Conservation (phyloP, 768 basidiomycete species). For the Boletus pseudopeckii region DNA sequence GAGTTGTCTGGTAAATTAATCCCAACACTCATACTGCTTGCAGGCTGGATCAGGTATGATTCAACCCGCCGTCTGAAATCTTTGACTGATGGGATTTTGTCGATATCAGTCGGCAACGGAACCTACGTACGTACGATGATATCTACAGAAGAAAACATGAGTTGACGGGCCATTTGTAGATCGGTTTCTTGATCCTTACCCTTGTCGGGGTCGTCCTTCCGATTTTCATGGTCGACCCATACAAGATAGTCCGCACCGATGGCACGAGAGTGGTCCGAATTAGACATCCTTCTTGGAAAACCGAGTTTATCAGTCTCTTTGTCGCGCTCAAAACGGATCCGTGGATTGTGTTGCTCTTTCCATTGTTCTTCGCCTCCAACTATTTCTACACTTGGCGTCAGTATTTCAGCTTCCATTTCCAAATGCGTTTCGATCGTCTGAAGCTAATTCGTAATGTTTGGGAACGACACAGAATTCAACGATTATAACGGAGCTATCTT, state of each 20-base stretch:
- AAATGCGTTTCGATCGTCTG: neutral
- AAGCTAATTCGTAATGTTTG: neutral
- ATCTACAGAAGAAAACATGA: neutral
- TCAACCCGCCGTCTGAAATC: neutral
- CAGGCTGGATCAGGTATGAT: constrained; percentile 30
- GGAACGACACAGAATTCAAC: constrained; percentile 60
- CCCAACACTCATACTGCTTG: neutral
- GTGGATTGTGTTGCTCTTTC: constrained; percentile 71
- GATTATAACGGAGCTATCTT: constrained; percentile 76
- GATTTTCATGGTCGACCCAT: constrained; percentile 65
- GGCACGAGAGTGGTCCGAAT: constrained; percentile 60
- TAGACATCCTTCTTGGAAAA: constrained; percentile 72
- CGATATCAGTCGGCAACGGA: constrained; percentile 56
- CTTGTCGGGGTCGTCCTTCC: constrained; percentile 63
- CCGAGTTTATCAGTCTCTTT: constrained; percentile 67
- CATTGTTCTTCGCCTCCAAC: constrained; percentile 82
- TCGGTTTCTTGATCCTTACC: constrained; percentile 72
- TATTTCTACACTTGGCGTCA: constrained; percentile 85
- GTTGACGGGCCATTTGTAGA: constrained; percentile 40
- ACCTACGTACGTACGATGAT: constrained; percentile 68
- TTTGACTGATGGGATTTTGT: neutral
- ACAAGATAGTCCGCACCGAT: constrained; percentile 71
- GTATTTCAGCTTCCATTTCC: constrained; percentile 19
- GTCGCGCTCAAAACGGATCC: constrained; percentile 67
- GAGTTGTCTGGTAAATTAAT: neutral